phyloP scores from a whole-genome alignment of 495 filamentous ascomycete genomes.

The Bacidia gigantensis region DNA sequence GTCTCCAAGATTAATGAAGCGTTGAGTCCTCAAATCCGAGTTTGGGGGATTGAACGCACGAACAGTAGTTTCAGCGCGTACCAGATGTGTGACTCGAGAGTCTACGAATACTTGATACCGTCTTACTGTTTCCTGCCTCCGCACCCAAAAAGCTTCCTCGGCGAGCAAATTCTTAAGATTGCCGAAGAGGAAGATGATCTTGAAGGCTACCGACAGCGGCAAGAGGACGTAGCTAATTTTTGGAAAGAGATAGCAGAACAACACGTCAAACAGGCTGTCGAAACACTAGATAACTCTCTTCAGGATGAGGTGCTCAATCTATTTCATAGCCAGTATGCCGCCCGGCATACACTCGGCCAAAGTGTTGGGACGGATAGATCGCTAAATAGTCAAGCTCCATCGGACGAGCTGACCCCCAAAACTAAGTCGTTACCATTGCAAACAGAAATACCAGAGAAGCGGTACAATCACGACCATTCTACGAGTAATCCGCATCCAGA shows the following conservation, averaged over 20 bases:
- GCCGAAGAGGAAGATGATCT: slow-evolving; percentile 57
- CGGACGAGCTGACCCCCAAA: no score
- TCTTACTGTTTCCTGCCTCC: slow-evolving; percentile 83
- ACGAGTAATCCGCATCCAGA: no score
- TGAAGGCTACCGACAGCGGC: slow-evolving; percentile 49
- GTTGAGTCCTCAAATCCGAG: slow-evolving; percentile 72
- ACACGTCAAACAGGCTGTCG: slow-evolving; percentile 60
- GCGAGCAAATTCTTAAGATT: slow-evolving; percentile 57
- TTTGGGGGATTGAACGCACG: slow-evolving; percentile 83
- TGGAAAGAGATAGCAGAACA: slow-evolving; percentile 71
- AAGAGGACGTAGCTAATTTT: slow-evolving; percentile 64
- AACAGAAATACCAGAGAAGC: no score
- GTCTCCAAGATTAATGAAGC: slow-evolving; percentile 80
- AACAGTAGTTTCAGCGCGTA: slow-evolving; percentile 83
- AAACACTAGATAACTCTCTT: slow-evolving; percentile 32
- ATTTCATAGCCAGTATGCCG: neutral
- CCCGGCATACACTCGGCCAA: no score
- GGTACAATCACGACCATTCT: no score
- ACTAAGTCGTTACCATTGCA: no score
- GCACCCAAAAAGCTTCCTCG: slow-evolving; percentile 72
- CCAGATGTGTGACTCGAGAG: slow-evolving; percentile 78
- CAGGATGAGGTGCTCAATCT: slow-evolving; percentile 24
- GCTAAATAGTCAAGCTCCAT: no score
- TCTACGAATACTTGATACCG: slow-evolving; percentile 94
- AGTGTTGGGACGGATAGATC: no score